Evolutionary conservation across 768 basidiomycete species (phyloP).

Genomic region (Lactarius akahatsu): DNA sequence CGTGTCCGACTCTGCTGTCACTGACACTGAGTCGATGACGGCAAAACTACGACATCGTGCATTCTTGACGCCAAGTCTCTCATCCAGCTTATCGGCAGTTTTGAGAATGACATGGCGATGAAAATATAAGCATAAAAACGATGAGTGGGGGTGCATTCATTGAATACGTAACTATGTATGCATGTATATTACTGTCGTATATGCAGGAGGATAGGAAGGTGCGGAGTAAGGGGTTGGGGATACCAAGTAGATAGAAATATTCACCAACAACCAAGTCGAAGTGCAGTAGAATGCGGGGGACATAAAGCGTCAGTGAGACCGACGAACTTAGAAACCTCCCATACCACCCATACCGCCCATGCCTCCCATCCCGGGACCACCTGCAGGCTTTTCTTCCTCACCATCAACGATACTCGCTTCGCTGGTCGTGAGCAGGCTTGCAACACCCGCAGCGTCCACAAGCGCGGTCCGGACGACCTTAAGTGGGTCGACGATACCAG

Average conservation of each 20-base stretch:
- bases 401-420: constrained; percentile 92
- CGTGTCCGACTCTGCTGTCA: not conserved
- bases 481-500: constrained; percentile 92
- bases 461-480: constrained; percentile 95
- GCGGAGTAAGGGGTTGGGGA: not conserved
- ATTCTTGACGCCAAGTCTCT: too few species aligned
- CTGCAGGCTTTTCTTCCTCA: constrained; percentile 70
- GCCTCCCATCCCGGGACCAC: constrained; percentile 46
- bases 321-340: constrained; percentile 46
- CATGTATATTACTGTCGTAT: constrained; percentile 16
- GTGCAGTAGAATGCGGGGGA: not conserved
- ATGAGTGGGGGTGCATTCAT: constrained; percentile 27
- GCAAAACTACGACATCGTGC: too few species aligned
- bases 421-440: constrained; percentile 87
- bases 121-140: not conserved
- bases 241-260: not conserved
- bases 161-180: constrained; percentile 22
- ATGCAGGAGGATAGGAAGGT: not conserved
- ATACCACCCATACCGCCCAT: constrained; percentile 67
- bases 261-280: not conserved
- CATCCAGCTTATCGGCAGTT: too few species aligned
- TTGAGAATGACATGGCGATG: not conserved
- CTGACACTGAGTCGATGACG: too few species aligned
- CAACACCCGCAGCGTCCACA: constrained; percentile 92
- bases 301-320: not conserved